A percentile compares a stretch with the other conserved stretches of the same genome.
Evolutionary conservation across 495 filamentous ascomycete species (phyloP).

Genomic region (Pyronema domesticum): DNA sequence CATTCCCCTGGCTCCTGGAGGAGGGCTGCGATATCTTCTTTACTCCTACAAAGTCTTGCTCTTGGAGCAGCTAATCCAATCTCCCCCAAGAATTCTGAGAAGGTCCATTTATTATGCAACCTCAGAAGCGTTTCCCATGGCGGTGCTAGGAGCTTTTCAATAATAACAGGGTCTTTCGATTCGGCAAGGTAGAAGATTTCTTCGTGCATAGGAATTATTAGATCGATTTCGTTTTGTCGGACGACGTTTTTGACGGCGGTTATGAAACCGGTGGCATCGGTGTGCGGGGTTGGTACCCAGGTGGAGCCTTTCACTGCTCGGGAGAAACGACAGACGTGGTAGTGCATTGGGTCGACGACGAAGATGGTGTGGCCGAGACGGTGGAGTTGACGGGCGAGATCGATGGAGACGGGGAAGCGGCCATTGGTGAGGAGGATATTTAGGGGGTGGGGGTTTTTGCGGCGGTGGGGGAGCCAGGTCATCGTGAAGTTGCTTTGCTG

Average conservation of each 20-base stretch:
- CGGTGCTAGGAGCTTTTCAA: slow-evolving; percentile 16
- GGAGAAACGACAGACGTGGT: slow-evolving; percentile 25
- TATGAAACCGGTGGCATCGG: slow-evolving; percentile 20
- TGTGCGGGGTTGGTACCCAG: slow-evolving; percentile 17
- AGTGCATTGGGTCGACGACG: slow-evolving; percentile 27
- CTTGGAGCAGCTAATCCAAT: slow-evolving; percentile 15
- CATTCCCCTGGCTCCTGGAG: slow-evolving; percentile 10
- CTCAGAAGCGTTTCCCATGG: slow-evolving; percentile 9
- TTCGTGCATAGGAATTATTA: slow-evolving; percentile 25
- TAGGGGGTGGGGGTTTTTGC: slow-evolving; percentile 5
- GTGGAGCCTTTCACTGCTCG: slow-evolving; percentile 13
- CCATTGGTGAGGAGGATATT: slow-evolving; percentile 27
- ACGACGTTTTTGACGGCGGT: slow-evolving; percentile 11
- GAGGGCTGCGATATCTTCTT: slow-evolving; percentile 5
- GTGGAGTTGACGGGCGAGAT: slow-evolving; percentile 24
- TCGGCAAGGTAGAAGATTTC: slow-evolving; percentile 25
- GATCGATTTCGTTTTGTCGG: slow-evolving; percentile 18
- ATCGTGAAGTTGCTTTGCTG: background rate
- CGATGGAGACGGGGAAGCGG: slow-evolving; percentile 26
- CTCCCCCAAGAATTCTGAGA: slow-evolving; percentile 9
- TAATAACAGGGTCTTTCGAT: slow-evolving; percentile 7
- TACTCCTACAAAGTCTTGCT: slow-evolving; percentile 11
- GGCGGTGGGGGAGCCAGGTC: background rate
- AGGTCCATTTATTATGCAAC: slow-evolving; percentile 26
- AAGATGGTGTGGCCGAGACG: slow-evolving; percentile 20